These are phyloP conservation scores for Aegilops umbellulata DNA, from an alignment of 176 grass and related monocot species.

Conservation along the genomic window DNA sequence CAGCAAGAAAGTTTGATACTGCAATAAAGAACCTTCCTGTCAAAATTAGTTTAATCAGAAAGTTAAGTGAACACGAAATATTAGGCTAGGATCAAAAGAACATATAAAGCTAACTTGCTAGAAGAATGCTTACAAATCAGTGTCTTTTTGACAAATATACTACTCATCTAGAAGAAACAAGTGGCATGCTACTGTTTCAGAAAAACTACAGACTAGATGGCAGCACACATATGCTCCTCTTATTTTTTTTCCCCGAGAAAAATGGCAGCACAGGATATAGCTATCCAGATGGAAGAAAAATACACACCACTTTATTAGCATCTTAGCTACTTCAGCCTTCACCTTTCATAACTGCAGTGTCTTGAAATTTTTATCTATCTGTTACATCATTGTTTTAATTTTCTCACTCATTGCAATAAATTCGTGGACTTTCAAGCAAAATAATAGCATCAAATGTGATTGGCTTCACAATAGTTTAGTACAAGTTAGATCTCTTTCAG, in stretches of 20 bases:
- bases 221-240: neutral
- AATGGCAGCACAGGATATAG: neutral
- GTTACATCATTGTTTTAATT: neutral
- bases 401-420: conserved; percentile 22
- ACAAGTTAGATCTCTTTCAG: neutral
- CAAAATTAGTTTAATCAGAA: conserved; percentile 72
- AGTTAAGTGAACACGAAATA: conserved; percentile 23
- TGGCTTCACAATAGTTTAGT: neutral
- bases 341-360: neutral
- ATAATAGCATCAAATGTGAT: neutral
- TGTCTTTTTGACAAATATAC: conserved; percentile 19
- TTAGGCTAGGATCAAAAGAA: conserved; percentile 17
- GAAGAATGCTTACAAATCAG: conserved; percentile 13
- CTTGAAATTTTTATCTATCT: neutral
- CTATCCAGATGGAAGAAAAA: conserved; percentile 24
- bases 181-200: neutral
- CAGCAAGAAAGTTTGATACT: conserved; percentile 67
- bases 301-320: conserved; percentile 8
- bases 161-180: conserved; percentile 3
- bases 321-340: conserved; percentile 1
- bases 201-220: conserved; percentile 8
- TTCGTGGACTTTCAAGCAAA: conserved; percentile 7
- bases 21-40: conserved; percentile 84
- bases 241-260: neutral
- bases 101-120: neutral